phyloP scores from a whole-genome alignment of 352 stramenopile genomes.

The Globisporangium cylindrosporum region DNA sequence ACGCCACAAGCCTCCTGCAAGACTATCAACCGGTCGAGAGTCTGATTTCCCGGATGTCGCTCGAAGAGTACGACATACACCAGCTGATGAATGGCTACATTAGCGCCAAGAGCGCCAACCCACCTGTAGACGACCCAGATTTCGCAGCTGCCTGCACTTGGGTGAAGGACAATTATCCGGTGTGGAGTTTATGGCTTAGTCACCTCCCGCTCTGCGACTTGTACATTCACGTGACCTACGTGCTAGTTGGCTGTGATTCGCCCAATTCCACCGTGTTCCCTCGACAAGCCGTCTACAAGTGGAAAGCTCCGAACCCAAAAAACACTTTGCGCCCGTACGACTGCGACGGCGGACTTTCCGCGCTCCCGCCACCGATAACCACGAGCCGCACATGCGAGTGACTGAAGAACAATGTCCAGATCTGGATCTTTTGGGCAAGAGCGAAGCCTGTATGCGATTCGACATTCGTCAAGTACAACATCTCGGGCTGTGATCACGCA shows the following conservation, averaged over 20 bases:
- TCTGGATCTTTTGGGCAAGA: conserved; percentile 34
- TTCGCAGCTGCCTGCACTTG: conserved; percentile 43
- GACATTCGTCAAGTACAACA: conserved; percentile 39
- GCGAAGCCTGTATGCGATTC: conserved; percentile 31
- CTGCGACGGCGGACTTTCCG: conserved; percentile 32
- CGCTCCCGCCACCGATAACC: conserved; percentile 22
- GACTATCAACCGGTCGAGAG: conserved; percentile 11
- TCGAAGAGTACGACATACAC: conserved; percentile 21
- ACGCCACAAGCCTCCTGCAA: conserved; percentile 15
- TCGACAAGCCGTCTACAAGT: conserved; percentile 29
- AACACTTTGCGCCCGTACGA: conserved; percentile 38
- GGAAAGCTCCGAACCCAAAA: conserved; percentile 30
- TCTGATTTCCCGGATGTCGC: conserved; percentile 12
- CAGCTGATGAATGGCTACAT: conserved; percentile 17
- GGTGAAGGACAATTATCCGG: conserved; percentile 36
- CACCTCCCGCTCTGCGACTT: conserved; percentile 34
- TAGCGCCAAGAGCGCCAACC: neutral
- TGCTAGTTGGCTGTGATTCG: conserved; percentile 24
- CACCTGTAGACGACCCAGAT: conserved; percentile 14
- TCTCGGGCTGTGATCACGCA: conserved; percentile 28
- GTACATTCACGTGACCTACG: conserved; percentile 31
- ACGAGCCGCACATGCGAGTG: conserved; percentile 42
- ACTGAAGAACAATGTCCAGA: conserved; percentile 26
- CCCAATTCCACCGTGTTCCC: conserved; percentile 22
- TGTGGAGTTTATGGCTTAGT: conserved; percentile 41